Percentiles rank a stretch among this genome's conserved stretches.
These are phyloP conservation scores for Butyriboletus appendiculatus DNA, from an alignment of 1,284 basidiomycete genomes.

Conservation along the genomic window DNA sequence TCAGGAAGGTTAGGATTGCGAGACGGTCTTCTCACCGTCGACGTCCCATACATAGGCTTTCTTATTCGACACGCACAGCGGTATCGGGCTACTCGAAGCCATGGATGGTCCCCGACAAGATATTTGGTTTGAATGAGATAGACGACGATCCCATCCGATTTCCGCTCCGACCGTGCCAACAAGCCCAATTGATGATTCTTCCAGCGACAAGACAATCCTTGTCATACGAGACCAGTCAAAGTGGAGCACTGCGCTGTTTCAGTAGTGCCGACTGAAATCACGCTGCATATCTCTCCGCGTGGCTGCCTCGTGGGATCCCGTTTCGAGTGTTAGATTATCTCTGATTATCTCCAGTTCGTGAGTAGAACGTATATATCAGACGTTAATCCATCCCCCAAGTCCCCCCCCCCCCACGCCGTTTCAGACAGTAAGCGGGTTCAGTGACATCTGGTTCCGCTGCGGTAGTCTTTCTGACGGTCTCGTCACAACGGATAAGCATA, in stretches of 20 bases:
- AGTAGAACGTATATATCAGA: background rate
- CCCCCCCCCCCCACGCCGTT: background rate
- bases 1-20: background rate
- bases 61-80: conserved; percentile 66
- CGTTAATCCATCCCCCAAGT: background rate
- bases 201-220: background rate
- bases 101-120: conserved; percentile 8
- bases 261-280: background rate
- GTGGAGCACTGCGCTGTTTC: background rate
- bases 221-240: background rate
- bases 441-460: background rate
- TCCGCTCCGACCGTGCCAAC: conserved; percentile 14
- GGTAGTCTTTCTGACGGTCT: background rate
- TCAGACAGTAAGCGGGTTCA: conserved; percentile 2
- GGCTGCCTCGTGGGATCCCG: background rate
- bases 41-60: conserved; percentile 79
- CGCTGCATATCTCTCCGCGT: background rate
- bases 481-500: background rate
- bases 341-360: background rate
- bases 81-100: conserved; percentile 30
- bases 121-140: background rate
- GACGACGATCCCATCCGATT: conserved; percentile 6
- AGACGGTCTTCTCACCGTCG: conserved; percentile 49
- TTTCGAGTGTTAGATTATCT: conserved; percentile 7
- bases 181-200: no score